Evolutionary conservation across 164 flowering plant species (phyloP).

Genomic region (Piper longum): DNA sequence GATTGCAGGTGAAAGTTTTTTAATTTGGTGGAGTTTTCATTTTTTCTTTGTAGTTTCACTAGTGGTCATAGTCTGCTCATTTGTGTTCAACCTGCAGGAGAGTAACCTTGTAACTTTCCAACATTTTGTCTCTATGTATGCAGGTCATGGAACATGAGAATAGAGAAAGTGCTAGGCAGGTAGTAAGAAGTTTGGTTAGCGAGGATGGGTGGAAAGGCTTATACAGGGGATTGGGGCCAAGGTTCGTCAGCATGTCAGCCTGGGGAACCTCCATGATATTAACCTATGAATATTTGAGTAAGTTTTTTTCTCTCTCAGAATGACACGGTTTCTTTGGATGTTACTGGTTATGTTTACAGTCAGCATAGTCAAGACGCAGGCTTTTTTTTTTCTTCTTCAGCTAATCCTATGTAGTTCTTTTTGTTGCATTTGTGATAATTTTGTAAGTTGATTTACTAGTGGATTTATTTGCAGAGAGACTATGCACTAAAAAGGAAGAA

Average conservation of each 20-base stretch:
- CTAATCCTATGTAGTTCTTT: neutral
- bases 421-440: neutral
- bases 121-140: neutral
- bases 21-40: neutral
- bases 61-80: neutral
- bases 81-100: no score
- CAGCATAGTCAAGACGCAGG: neutral
- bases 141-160: constrained; percentile 75
- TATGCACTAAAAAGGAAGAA: constrained; percentile 34
- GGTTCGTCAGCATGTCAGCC: constrained; percentile 94
- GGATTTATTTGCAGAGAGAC: constrained; percentile 32
- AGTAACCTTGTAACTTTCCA: no score
- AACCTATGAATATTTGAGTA: constrained; percentile 90
- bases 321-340: neutral
- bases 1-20: constrained; percentile 54
- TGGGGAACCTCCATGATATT: constrained; percentile 99
- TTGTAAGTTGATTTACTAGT: neutral
- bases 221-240: constrained; percentile 90
- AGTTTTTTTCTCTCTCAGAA: constrained; percentile 5
- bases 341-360: neutral
- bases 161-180: constrained; percentile 45
- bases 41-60: neutral
- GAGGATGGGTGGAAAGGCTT: constrained; percentile 95
- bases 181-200: constrained; percentile 44
- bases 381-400: neutral